Percentiles rank a stretch among this genome's conserved stretches.
phyloP scores from a whole-genome alignment of 306 rosid species.

The Cucurbita pepo region DNA sequence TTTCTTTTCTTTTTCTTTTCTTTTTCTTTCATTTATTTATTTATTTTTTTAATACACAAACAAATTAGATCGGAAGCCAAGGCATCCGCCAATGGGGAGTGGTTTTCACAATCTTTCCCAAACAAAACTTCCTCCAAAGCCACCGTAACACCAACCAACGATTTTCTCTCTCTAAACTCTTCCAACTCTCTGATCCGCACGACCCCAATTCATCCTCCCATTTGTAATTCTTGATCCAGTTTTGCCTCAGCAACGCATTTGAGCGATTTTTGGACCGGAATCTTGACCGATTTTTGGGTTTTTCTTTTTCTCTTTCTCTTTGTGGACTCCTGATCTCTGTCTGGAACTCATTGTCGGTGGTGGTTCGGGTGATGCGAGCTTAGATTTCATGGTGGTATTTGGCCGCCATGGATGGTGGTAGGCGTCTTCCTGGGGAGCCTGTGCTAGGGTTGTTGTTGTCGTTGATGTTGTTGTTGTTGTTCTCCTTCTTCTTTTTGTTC shows the following conservation, averaged over 20 bases:
- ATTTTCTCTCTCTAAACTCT: constrained; percentile 7
- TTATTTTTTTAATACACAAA: neutral
- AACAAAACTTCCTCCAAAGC: neutral
- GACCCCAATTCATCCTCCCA: neutral
- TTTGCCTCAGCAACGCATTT: neutral
- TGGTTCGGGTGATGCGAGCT: constrained; percentile 16
- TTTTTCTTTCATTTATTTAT: neutral
- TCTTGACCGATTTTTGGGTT: constrained; percentile 12
- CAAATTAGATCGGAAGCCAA: constrained; percentile 5
- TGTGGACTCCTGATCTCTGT: constrained; percentile 1
- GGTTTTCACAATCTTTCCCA: constrained; percentile 1
- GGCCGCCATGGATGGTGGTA: constrained; percentile 29
- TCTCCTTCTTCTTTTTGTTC: too few relatives aligned
- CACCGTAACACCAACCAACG: neutral
- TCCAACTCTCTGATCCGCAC: neutral
- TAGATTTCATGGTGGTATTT: constrained; percentile 60
- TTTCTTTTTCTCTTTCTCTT: neutral
- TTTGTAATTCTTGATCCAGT: neutral
- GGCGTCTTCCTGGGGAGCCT: constrained; percentile 15
- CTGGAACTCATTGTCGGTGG: constrained; percentile 22
- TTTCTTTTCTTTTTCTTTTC: too few relatives aligned
- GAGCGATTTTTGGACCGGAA: neutral
- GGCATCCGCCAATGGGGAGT: neutral
- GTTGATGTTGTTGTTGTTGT: constrained; percentile 9
- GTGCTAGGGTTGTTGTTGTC: constrained; percentile 14